These are phyloP conservation scores for Fusarium burgessii DNA, from an alignment of 2,329 filamentous ascomycete species.

Conservation along the genomic window DNA sequence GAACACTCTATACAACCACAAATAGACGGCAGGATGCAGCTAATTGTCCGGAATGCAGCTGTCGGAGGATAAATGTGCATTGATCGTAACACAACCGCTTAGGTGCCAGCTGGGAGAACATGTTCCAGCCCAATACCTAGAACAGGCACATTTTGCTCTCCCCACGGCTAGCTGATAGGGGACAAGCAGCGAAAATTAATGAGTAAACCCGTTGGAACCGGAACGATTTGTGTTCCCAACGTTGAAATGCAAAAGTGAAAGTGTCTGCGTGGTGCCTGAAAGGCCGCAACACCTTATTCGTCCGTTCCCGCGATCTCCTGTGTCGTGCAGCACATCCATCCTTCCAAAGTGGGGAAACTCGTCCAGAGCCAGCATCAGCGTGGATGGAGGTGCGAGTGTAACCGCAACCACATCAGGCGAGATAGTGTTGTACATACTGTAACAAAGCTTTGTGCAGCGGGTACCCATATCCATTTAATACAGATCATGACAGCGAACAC, in stretches of 20 bases:
- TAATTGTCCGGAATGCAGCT: conserved; percentile 1
- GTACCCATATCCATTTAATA: neutral
- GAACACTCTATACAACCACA: conserved; percentile 17
- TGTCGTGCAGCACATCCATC: conserved; percentile 45
- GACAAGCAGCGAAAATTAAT: neutral
- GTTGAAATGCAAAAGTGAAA: conserved; percentile 15
- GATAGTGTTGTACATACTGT: conserved; percentile 21
- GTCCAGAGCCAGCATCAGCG: conserved; percentile 25
- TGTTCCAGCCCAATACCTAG: neutral
- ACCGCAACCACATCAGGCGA: conserved; percentile 31
- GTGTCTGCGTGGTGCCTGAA: conserved; percentile 37
- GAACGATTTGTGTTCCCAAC: conserved; percentile 13
- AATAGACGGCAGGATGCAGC: conserved; percentile 24
- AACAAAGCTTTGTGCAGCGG: neutral
- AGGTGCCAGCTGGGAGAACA: conserved; percentile 4
- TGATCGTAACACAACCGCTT: conserved; percentile 6
- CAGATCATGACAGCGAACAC: neutral
- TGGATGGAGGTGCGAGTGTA: conserved; percentile 26
- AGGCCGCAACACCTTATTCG: conserved; percentile 39
- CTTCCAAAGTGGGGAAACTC: conserved; percentile 13
- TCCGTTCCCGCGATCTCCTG: conserved; percentile 39
- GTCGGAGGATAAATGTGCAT: conserved; percentile 7
- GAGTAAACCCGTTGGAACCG: neutral
- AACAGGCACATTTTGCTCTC: neutral
- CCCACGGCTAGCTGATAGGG: neutral